phyloP scores from a whole-genome alignment of 2,329 filamentous ascomycete genomes.

The Colletotrichum cordylinicola region DNA sequence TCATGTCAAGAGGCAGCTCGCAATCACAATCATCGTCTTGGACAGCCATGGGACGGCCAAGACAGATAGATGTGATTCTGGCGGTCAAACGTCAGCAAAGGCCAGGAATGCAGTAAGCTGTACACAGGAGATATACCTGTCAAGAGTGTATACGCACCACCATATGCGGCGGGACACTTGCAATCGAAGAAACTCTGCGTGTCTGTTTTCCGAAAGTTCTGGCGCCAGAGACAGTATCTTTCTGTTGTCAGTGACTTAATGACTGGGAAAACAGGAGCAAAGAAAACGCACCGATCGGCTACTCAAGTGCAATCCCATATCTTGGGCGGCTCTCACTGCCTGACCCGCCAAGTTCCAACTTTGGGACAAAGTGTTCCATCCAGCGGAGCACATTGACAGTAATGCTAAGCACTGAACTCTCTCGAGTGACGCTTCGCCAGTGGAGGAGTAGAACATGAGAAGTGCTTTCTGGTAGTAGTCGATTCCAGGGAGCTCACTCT shows the following conservation, averaged over 20 bases:
- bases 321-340: slow-evolving; percentile 31
- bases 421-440: slow-evolving; percentile 31
- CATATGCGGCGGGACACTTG: slow-evolving; percentile 31
- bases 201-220: not conserved
- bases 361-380: slow-evolving; percentile 34
- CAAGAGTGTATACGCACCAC: slow-evolving; percentile 34
- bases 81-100: not conserved
- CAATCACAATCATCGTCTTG: slow-evolving; percentile 36
- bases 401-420: slow-evolving; percentile 33
- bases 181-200: slow-evolving; percentile 7
- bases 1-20: slow-evolving; percentile 29
- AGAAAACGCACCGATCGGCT: not conserved
- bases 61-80: slow-evolving; percentile 32
- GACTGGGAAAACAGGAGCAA: accelerated
- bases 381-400: slow-evolving; percentile 32
- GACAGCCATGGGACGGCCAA: slow-evolving; percentile 30
- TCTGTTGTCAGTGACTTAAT: not conserved
- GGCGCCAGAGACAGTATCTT: not conserved
- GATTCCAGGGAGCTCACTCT: slow-evolving; percentile 23
- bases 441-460: slow-evolving; percentile 29
- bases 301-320: slow-evolving; percentile 30
- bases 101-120: not conserved
- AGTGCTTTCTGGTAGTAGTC: slow-evolving; percentile 29
- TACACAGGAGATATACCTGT: slow-evolving; percentile 23
- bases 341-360: slow-evolving; percentile 33